phyloP scores from a whole-genome alignment of 768 basidiomycete species.

The Leucogyrophana mollusca region DNA sequence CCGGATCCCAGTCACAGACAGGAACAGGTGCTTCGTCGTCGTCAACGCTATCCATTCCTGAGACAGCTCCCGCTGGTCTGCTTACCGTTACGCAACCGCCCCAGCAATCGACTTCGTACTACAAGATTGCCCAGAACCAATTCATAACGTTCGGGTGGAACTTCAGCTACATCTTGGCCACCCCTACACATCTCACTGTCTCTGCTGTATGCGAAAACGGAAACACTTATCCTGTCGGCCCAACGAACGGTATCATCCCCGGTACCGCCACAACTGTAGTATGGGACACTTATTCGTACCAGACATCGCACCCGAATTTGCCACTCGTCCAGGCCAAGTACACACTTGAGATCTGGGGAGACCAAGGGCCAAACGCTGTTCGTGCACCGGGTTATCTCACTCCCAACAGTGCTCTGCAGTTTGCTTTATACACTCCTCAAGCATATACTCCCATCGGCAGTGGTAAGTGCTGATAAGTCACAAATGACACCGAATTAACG shows the following conservation, averaged over 20 bases:
- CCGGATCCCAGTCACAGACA: conserved; percentile 7
- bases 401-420: conserved; percentile 68
- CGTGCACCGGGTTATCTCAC: conserved; percentile 62
- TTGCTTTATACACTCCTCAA: conserved; percentile 83
- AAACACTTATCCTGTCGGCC: conserved; percentile 87
- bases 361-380: conserved; percentile 65
- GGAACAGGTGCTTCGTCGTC: conserved; percentile 6
- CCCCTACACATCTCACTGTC: conserved; percentile 75
- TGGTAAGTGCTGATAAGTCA: conserved; percentile 32
- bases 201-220: conserved; percentile 83
- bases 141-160: conserved; percentile 92
- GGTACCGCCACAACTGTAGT: conserved; percentile 70
- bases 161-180: conserved; percentile 69
- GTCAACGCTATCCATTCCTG: conserved; percentile 38
- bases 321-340: conserved; percentile 78
- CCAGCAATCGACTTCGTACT: conserved; percentile 78
- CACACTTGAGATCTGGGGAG: conserved; percentile 78
- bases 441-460: conserved; percentile 64
- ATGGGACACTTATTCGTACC: conserved; percentile 82
- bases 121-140: conserved; percentile 76
- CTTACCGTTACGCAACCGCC: conserved; percentile 80
- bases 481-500: background rate
- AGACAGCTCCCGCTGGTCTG: conserved; percentile 58
- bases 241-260: conserved; percentile 66
- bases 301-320: conserved; percentile 52